phyloP scores from a whole-genome alignment of 805 yeast genomes.

The Cyberlindnera galapagoensis region DNA sequence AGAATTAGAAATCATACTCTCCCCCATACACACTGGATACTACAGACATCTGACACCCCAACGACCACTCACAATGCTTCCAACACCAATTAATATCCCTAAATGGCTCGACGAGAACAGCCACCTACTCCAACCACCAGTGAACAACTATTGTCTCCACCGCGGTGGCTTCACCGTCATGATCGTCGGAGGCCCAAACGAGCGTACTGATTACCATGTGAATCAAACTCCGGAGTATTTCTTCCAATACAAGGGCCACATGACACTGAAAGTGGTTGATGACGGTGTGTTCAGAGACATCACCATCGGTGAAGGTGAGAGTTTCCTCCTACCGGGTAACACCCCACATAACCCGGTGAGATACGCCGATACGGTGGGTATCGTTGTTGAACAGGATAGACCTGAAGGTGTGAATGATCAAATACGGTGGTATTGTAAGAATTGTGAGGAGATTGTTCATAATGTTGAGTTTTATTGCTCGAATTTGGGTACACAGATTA shows the following conservation, averaged over 20 bases:
- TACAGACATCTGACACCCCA: too few relatives aligned
- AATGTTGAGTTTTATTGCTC: conserved; percentile 67
- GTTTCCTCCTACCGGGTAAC: conserved; percentile 80
- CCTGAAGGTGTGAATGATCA: conserved; percentile 66
- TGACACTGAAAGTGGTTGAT: conserved; percentile 80
- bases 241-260: conserved; percentile 77
- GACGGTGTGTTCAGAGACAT: conserved; percentile 72
- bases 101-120: conserved; percentile 78
- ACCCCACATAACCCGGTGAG: conserved; percentile 89
- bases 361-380: conserved; percentile 77
- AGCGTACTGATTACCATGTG: conserved; percentile 86
- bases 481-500: conserved; percentile 88
- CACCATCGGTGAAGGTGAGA: conserved; percentile 75
- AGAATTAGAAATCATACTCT: too few relatives aligned
- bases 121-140: conserved; percentile 81
- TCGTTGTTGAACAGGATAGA: conserved; percentile 89
- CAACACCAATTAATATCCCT: conserved; percentile 68
- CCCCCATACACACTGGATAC: too few relatives aligned
- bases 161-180: conserved; percentile 90
- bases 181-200: conserved; percentile 96
- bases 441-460: conserved; percentile 58
- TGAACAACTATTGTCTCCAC: conserved; percentile 84
- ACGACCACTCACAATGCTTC: conserved; percentile 24
- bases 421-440: conserved; percentile 81
- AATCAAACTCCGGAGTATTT: conserved; percentile 95